Percentiles rank a stretch among this genome's conserved stretches.
Evolutionary conservation across 1,284 basidiomycete species (phyloP).

Genomic region (Heterobasidion parviporum): DNA sequence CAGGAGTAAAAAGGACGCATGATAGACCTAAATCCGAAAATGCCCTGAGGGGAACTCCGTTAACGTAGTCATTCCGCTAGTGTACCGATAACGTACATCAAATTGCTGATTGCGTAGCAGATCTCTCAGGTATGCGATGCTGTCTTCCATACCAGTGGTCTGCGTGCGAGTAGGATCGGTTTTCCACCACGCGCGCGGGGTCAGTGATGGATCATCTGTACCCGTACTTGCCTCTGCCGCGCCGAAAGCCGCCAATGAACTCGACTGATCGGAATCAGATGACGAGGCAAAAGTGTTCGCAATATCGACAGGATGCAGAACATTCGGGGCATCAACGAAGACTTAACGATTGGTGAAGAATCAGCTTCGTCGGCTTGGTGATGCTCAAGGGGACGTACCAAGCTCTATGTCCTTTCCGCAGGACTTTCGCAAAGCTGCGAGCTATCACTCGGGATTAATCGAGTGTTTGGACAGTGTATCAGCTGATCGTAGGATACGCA

Average conservation of each 20-base stretch:
- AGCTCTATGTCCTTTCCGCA: slow-evolving; percentile 64
- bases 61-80: not conserved
- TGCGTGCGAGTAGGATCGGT: slow-evolving; percentile 39
- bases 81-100: slow-evolving; percentile 35
- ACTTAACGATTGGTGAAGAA: slow-evolving; percentile 35
- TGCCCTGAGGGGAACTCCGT: slow-evolving; percentile 41
- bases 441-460: slow-evolving; percentile 28
- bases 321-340: slow-evolving; percentile 72
- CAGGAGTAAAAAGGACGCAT: slow-evolving; percentile 2
- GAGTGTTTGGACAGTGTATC: slow-evolving; percentile 11
- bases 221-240: slow-evolving; percentile 45
- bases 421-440: slow-evolving; percentile 69
- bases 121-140: slow-evolving; percentile 36
- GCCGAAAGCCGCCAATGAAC: slow-evolving; percentile 40
- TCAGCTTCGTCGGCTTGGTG: not conserved
- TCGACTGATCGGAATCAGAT: slow-evolving; percentile 12
- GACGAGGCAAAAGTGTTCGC: slow-evolving; percentile 30
- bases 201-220: slow-evolving; percentile 48
- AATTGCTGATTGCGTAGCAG: slow-evolving; percentile 43
- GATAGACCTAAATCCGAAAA: slow-evolving; percentile 71
- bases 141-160: slow-evolving; percentile 55
- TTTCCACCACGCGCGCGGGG: slow-evolving; percentile 79
- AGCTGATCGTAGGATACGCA: slow-evolving; percentile 24
- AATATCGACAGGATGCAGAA: slow-evolving; percentile 68
- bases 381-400: slow-evolving; percentile 30